A percentile compares a stretch with the other conserved stretches of the same genome.
Evolutionary conservation across 805 yeast species (phyloP).

Genomic region (Sugiyamaella marilandica): DNA sequence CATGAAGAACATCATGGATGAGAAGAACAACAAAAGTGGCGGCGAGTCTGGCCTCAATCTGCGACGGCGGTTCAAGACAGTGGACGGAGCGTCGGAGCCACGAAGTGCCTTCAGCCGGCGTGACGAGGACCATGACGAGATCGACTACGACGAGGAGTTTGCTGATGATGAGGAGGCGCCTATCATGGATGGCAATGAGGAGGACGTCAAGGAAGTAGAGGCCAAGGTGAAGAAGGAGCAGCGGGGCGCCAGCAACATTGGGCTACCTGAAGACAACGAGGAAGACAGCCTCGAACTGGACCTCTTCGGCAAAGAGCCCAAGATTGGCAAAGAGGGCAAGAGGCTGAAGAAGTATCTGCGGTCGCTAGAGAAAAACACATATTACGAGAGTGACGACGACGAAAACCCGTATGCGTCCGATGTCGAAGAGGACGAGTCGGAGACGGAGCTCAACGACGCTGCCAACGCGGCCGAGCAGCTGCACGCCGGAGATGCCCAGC

Average conservation of each 20-base stretch:
- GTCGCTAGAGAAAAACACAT: slow-evolving; percentile 78
- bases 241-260: slow-evolving; percentile 62
- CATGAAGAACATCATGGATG: slow-evolving; percentile 81
- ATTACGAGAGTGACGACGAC: slow-evolving; percentile 83
- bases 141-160: slow-evolving; percentile 94
- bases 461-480: neutral
- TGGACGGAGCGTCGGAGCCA: slow-evolving; percentile 39
- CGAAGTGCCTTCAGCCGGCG: slow-evolving; percentile 40
- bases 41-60: slow-evolving; percentile 43
- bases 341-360: slow-evolving; percentile 77
- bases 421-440: slow-evolving; percentile 38
- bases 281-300: slow-evolving; percentile 29
- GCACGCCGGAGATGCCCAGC: slow-evolving; percentile 18
- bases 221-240: slow-evolving; percentile 37
- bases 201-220: slow-evolving; percentile 87
- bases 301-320: slow-evolving; percentile 49
- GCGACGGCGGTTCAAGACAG: slow-evolving; percentile 43
- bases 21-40: slow-evolving; percentile 42
- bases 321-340: slow-evolving; percentile 87
- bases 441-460: slow-evolving; percentile 2
- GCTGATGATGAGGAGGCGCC: slow-evolving; percentile 99
- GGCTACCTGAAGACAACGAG: slow-evolving; percentile 56
- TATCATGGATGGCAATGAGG: slow-evolving; percentile 91
- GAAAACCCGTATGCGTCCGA: slow-evolving; percentile 78
- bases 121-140: slow-evolving; percentile 82